Conservation (phyloP, 352 stramenopile genomes). For the Stephanocyclus meneghinianus region DNA sequence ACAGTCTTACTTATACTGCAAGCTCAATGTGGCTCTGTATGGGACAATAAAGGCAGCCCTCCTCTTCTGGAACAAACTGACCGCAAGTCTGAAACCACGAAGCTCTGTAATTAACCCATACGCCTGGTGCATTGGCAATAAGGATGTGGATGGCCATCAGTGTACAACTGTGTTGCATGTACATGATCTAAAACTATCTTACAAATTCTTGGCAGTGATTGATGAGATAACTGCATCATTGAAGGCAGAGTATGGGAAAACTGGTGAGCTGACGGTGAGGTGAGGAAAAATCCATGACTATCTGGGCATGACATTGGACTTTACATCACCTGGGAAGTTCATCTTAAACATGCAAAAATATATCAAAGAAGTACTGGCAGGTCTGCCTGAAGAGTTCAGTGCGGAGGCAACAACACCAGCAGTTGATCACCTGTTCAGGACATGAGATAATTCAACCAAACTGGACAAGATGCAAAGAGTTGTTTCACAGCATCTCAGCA, state of each 20-base stretch:
- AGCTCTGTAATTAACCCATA: constrained; percentile 19
- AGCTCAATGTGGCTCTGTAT: constrained; percentile 3
- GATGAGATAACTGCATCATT: not conserved
- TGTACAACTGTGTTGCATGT: constrained; percentile 19
- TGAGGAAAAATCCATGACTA: constrained; percentile 13
- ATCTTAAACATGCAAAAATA: not conserved
- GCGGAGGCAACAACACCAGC: not conserved
- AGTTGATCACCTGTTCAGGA: no score
- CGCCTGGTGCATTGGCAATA: not conserved
- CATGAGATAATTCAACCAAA: no score
- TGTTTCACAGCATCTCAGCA: no score
- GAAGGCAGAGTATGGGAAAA: constrained; percentile 1
- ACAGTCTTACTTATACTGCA: not conserved
- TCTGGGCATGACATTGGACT: not conserved
- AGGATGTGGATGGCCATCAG: not conserved
- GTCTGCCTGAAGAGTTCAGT: not conserved
- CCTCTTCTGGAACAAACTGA: not conserved
- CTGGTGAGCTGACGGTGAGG: not conserved
- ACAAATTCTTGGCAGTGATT: not conserved
- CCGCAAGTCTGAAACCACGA: not conserved
- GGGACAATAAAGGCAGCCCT: constrained; percentile 12
- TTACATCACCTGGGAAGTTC: not conserved
- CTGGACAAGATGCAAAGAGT: no score
- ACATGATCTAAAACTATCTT: constrained; percentile 11
- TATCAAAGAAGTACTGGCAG: not conserved